phyloP scores from a whole-genome alignment of 2,329 filamentous ascomycete species.

The Microascus cirrosus region DNA sequence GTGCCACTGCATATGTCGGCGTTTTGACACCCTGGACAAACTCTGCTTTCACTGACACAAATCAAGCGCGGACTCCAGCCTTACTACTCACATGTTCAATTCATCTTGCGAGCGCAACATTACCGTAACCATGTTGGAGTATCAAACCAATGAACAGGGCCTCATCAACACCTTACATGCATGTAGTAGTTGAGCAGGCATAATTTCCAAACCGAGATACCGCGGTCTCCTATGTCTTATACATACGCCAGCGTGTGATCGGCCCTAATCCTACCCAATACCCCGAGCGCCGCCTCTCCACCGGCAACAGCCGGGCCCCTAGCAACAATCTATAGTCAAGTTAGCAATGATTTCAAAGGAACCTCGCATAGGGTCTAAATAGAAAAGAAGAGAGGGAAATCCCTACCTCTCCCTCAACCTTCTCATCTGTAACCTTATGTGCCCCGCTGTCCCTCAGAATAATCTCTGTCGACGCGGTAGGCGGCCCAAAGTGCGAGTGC shows the following conservation, averaged over 20 bases:
- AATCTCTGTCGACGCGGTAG: constrained; percentile 69
- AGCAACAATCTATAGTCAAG: constrained; percentile 47
- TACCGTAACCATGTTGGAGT: too few species aligned
- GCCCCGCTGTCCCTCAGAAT: constrained; percentile 53
- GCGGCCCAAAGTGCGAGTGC: constrained; percentile 67
- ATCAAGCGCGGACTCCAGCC: too few species aligned
- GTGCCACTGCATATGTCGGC: not conserved
- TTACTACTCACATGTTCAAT: too few species aligned
- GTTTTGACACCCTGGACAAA: not conserved
- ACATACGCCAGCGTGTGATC: constrained; percentile 62
- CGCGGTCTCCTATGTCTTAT: constrained; percentile 11
- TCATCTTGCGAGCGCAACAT: too few species aligned
- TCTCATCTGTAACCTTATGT: constrained; percentile 52
- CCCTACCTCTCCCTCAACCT: constrained; percentile 51
- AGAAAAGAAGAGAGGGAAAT: not conserved
- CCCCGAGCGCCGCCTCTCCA: constrained; percentile 50
- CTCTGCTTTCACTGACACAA: too few species aligned
- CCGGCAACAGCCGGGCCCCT: constrained; percentile 64
- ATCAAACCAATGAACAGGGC: too few species aligned
- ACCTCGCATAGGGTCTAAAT: too few species aligned
- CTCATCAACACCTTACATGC: not conserved
- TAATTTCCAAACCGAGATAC: not conserved
- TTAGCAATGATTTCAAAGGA: not conserved
- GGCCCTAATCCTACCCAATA: constrained; percentile 52
- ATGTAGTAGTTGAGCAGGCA: not conserved